These are phyloP conservation scores for Penicillium sp. DNA, from an alignment of 2,329 filamentous ascomycete species.

Conservation along the genomic window DNA sequence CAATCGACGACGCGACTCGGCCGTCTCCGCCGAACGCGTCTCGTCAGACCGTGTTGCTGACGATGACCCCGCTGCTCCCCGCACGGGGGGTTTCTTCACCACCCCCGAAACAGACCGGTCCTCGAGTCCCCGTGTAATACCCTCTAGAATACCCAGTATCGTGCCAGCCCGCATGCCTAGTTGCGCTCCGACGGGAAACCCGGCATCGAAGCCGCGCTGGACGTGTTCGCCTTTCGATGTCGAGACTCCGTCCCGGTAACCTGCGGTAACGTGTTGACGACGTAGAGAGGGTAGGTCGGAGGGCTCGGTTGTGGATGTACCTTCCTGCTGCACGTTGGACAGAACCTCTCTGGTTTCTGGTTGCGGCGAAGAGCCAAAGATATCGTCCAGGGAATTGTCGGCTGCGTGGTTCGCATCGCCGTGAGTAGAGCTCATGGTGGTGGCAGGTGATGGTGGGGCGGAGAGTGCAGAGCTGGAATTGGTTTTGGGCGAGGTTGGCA, in stretches of 20 bases:
- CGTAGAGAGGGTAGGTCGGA: constrained; percentile 76
- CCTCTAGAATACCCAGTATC: constrained; percentile 76
- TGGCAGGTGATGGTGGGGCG: constrained; percentile 22
- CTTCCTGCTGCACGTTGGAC: neutral
- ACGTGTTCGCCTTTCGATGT: constrained; percentile 73
- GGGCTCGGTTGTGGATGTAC: constrained; percentile 38
- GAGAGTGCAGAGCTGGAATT: constrained; percentile 23
- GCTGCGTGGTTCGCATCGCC: constrained; percentile 17
- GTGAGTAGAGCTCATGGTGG: constrained; percentile 27
- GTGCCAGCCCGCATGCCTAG: constrained; percentile 74
- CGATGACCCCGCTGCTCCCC: constrained; percentile 17
- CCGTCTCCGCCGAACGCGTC: neutral
- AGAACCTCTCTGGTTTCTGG: constrained; percentile 7
- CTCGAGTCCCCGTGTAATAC: constrained; percentile 53
- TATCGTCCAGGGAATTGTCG: constrained; percentile 42
- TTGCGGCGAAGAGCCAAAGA: constrained; percentile 46
- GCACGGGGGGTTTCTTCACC: constrained; percentile 30
- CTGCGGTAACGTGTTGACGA: constrained; percentile 76
- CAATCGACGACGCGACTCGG: constrained; percentile 39
- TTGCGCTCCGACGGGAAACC: constrained; percentile 79
- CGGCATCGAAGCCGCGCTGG: constrained; percentile 89
- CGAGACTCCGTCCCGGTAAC: constrained; percentile 86
- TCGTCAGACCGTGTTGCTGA: neutral
- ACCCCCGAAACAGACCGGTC: constrained; percentile 27
- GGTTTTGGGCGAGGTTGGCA: constrained; percentile 12